These are phyloP conservation scores for Santalum album DNA, from an alignment of 164 flowering plant genomes.

Conservation along the genomic window DNA sequence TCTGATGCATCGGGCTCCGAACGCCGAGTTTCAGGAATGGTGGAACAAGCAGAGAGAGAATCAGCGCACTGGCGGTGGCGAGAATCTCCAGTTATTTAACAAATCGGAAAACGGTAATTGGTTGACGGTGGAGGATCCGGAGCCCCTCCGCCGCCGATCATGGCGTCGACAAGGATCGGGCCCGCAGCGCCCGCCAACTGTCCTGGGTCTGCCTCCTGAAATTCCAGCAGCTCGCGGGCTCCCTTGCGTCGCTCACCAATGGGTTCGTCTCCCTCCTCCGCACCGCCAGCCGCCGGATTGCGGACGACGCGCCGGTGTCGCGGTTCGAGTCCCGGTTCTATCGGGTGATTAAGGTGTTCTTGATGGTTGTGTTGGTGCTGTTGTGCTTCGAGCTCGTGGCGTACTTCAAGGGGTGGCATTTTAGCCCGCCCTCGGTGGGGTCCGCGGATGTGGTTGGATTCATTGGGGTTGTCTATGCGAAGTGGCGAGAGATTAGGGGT, in stretches of 20 bases:
- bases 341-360: conserved; percentile 39
- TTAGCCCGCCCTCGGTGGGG: conserved; percentile 48
- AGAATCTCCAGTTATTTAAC: conserved; percentile 12
- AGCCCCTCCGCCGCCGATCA: conserved; percentile 29
- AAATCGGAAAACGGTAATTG: conserved; percentile 19
- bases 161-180: conserved; percentile 32
- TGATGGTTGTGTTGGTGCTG: conserved; percentile 34
- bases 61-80: conserved; percentile 9
- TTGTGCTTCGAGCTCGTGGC: conserved; percentile 67
- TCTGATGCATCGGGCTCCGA: conserved; percentile 52
- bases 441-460: conserved; percentile 36
- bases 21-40: conserved; percentile 89
- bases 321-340: conserved; percentile 41
- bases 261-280: conserved; percentile 33
- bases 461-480: conserved; percentile 48
- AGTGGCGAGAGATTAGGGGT: conserved; percentile 59
- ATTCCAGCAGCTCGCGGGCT: conserved; percentile 42
- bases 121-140: conserved; percentile 34
- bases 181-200: conserved; percentile 65
- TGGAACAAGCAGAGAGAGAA: conserved; percentile 68
- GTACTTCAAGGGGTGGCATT: conserved; percentile 90
- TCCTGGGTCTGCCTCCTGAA: conserved; percentile 46
- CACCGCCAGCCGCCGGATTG: conserved; percentile 50
- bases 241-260: conserved; percentile 30
- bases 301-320: conserved; percentile 17